Evolutionary conservation across 805 yeast genomes (phyloP), one percentile per base, ranked within the genome.

Genomic region (Blastobotrys muscicola): DNA sequence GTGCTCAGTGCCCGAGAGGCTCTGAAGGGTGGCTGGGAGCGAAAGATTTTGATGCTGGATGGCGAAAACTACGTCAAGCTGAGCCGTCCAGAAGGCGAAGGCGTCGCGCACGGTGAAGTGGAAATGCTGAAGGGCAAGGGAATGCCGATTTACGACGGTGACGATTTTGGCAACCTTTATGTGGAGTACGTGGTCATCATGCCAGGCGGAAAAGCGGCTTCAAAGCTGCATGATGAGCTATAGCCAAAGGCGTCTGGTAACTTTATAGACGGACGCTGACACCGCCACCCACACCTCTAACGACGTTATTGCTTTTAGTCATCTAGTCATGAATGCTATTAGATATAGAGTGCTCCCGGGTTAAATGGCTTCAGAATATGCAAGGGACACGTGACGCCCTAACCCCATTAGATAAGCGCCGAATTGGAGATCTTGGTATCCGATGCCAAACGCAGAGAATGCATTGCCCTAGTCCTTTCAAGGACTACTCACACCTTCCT

Each of bases 91-190:
- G 49, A 53, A 7, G 87, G 89, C 13, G 65, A 65, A 29, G 56
- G 70, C 8, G 78, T 84, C 1, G 50, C 66, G 37, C 67, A 78
- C 54, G 94, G 94, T 2, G 83, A 85, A 51, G 68, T 82, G 6
- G 95, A 92, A 60, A 61, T 70, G 2, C 51, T 90, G 30, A 65
- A 69, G 48, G 87, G 84, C 5, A 80, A 74, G 54, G 98, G 98
- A 16, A 86, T 92, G 97, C 97, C 97, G 2, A 48, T 69, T 4
- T 51, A 55, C 16, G 70, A 65, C 34, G 70, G 70, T 33, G 66
- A 66, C 15, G 77, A 71, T 39, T 54, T 44, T 44, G 74, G 80
- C 29, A 76, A 75, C 48, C 62, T 76, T 46, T 73, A 62, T 52
- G 61, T 76, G 15, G 70, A 70, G 39, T 69, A 68, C 49, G 58